Evolutionary conservation across 2,329 filamentous ascomycete genomes (phyloP).

Genomic region (Fusarium incarnatum): DNA sequence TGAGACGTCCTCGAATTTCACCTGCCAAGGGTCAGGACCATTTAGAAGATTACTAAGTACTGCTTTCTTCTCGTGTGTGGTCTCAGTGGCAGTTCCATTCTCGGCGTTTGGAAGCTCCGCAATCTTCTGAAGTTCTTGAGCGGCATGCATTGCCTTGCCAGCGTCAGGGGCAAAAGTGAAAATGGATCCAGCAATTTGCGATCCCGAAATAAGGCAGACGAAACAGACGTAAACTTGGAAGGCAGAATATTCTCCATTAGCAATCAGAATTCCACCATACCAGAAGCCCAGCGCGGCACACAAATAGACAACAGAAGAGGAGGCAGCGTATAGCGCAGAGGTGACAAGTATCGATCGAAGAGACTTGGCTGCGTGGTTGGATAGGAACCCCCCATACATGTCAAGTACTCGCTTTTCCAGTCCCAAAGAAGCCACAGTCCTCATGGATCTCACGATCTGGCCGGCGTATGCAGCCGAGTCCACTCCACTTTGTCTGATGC

Average conservation of each 20-base stretch:
- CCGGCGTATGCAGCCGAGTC: conserved; percentile 1
- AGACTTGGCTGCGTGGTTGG: not conserved
- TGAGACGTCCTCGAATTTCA: not conserved
- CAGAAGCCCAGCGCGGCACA: conserved; percentile 66
- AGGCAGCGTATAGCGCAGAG: conserved; percentile 45
- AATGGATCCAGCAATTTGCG: conserved; percentile 51
- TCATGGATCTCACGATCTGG: conserved; percentile 1
- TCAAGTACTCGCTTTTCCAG: not conserved
- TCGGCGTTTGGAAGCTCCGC: not conserved
- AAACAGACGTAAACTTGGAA: conserved; percentile 63
- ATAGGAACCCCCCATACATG: not conserved
- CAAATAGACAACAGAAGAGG: conserved; percentile 51
- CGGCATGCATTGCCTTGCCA: conserved; percentile 1
- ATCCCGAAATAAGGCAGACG: conserved; percentile 63
- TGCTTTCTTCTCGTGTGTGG: not conserved
- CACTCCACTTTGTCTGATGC: conserved; percentile 1
- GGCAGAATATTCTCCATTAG: conserved; percentile 51
- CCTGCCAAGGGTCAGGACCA: not conserved
- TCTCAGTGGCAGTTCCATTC: not conserved
- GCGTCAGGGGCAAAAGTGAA: conserved; percentile 53
- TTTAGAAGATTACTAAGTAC: not conserved
- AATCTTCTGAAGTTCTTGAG: conserved; percentile 1
- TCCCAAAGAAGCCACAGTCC: not conserved
- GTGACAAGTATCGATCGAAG: not conserved
- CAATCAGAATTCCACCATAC: conserved; percentile 52